A percentile compares a stretch with the other conserved stretches of the same genome.
These are phyloP conservation scores for Antarctomyces pellizariae DNA, from an alignment of 495 filamentous ascomycete species.

Conservation along the genomic window DNA sequence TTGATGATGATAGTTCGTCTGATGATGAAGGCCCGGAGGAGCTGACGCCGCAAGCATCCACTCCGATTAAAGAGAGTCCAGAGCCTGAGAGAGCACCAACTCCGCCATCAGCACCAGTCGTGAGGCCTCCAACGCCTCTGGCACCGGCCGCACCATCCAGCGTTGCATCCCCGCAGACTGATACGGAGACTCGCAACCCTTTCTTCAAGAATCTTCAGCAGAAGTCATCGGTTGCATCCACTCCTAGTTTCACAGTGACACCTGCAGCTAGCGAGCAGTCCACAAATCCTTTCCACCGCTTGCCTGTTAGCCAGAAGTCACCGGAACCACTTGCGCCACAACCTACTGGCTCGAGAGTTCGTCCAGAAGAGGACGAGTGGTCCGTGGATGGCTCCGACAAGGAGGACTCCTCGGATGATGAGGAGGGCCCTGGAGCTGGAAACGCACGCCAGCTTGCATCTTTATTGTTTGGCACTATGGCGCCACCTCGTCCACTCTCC, in stretches of 20 bases:
- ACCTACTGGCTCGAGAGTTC: constrained; percentile 22
- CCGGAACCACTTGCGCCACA: constrained; percentile 8
- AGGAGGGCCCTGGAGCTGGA: constrained; percentile 49
- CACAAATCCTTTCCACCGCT: constrained; percentile 90
- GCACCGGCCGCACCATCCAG: constrained; percentile 13
- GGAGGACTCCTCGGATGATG: constrained; percentile 42
- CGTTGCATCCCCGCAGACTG: constrained; percentile 12
- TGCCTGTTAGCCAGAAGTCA: constrained; percentile 29
- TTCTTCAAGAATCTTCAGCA: constrained; percentile 51
- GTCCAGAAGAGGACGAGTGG: constrained; percentile 76
- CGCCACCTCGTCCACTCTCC: constrained; percentile 68
- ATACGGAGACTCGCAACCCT: constrained; percentile 36
- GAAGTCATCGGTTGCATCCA: constrained; percentile 12
- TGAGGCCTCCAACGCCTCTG: constrained; percentile 19
- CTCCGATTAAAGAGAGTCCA: constrained; percentile 39
- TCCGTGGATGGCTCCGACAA: constrained; percentile 58
- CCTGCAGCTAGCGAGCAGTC: constrained; percentile 29
- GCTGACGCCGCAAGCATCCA: constrained; percentile 62
- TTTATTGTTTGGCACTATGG: constrained; percentile 94
- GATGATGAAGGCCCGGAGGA: constrained; percentile 72
- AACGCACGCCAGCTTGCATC: constrained; percentile 81
- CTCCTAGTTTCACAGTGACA: constrained; percentile 15
- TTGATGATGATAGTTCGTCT: constrained; percentile 53
- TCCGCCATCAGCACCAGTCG: constrained; percentile 18
- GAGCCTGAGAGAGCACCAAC: constrained; percentile 24